Conservation (phyloP, 2,329 filamentous ascomycete species). For the Orbilia quercus region DNA sequence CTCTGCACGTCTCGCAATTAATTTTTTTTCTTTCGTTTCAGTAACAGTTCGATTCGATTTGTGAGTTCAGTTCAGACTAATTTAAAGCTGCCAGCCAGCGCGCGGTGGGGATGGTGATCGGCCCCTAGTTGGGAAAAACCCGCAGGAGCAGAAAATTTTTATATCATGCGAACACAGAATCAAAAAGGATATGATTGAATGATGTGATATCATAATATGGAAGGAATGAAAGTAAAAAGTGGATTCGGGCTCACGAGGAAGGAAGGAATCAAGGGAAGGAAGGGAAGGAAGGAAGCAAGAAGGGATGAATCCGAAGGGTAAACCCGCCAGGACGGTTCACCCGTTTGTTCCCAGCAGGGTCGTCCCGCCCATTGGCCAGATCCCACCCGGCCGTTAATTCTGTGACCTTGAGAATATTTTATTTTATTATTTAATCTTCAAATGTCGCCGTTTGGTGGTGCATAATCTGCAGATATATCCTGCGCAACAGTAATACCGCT, state of each 20-base stretch:
- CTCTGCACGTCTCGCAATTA: conserved; percentile 10
- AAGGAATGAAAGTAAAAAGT: conserved; percentile 1
- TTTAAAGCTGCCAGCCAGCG: conserved; percentile 7
- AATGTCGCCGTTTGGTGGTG: too few species aligned
- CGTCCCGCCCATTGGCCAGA: conserved; percentile 12
- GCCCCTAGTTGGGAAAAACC: too few species aligned
- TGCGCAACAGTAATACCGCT: too few species aligned
- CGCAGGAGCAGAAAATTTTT: background rate
- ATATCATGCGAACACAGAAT: background rate
- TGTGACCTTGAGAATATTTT: too few species aligned
- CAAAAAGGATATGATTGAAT: too few species aligned
- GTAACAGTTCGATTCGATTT: background rate
- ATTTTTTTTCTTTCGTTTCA: background rate
- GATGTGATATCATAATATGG: too few species aligned
- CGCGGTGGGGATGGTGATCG: conserved; percentile 2
- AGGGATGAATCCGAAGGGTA: conserved; percentile 3
- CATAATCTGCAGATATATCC: too few species aligned
- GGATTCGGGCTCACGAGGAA: conserved; percentile 6
- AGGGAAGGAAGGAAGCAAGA: conserved; percentile 27
- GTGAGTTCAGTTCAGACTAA: background rate
- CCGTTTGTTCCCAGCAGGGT: conserved; percentile 35
- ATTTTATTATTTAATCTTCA: too few species aligned
- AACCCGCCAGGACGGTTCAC: conserved; percentile 42
- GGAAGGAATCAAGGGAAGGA: conserved; percentile 27
- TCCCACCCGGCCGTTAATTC: conserved; percentile 4